A percentile compares a stretch with the other conserved stretches of the same genome.
phyloP scores from a whole-genome alignment of 148 eudicot genomes.

The Persicaria maculosa region DNA sequence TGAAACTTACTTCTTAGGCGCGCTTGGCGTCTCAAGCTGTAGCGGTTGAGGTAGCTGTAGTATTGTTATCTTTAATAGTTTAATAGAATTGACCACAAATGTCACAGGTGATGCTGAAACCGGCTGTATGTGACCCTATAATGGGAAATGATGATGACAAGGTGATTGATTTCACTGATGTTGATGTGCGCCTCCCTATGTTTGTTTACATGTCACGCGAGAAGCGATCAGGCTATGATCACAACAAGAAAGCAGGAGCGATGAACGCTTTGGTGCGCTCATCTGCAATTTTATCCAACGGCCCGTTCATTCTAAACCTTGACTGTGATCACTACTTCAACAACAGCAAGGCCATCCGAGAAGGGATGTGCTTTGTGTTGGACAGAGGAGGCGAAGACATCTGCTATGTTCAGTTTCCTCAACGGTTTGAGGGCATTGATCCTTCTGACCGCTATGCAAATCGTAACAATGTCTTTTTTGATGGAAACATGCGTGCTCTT shows the following conservation, averaged over 20 bases:
- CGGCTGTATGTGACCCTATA: conserved; percentile 55
- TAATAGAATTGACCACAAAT: too few species aligned
- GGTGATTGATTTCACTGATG: conserved; percentile 58
- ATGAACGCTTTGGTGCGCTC: conserved; percentile 76
- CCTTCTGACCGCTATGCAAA: conserved; percentile 92
- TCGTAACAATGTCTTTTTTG: conserved; percentile 93
- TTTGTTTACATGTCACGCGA: conserved; percentile 81
- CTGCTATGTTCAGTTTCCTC: conserved; percentile 93
- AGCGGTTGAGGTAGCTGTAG: too few species aligned
- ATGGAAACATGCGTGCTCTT: conserved; percentile 96
- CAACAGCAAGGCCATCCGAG: conserved; percentile 70
- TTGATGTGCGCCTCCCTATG: conserved; percentile 80
- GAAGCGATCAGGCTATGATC: conserved; percentile 69
- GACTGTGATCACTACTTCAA: conserved; percentile 86
- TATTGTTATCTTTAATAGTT: too few species aligned
- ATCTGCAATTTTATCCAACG: conserved; percentile 79
- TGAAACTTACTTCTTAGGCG: not conserved
- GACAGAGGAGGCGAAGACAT: conserved; percentile 93
- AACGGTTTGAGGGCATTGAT: conserved; percentile 94
- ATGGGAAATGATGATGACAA: conserved; percentile 44
- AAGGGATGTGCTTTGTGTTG: conserved; percentile 98
- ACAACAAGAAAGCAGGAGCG: conserved; percentile 80
- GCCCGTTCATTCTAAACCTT: conserved; percentile 84
- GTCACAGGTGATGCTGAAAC: conserved; percentile 85
- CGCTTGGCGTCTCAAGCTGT: too few species aligned